Evolutionary conservation across 768 basidiomycete genomes (phyloP), one percentile per base, ranked within the genome.

Genomic region (Macrolepiota dolichaula): DNA sequence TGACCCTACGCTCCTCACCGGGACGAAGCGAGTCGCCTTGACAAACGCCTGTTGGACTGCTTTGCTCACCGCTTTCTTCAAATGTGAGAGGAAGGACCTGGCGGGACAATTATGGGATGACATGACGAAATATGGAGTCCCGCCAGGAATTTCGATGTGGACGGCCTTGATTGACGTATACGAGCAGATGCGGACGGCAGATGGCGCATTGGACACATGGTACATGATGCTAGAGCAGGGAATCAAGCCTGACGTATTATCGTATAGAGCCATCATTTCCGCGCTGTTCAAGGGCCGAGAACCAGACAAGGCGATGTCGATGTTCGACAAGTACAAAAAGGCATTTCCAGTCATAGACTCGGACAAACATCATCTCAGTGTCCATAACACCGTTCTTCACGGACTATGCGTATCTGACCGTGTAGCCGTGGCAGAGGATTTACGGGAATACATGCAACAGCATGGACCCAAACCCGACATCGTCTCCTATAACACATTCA

Each of bases 401-500:
- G 87, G 87, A 22, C 74, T 94, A 13, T 79, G 96, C 24, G 73
- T 67, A 29, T 69, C 69, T n/a, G 70, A 71, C 36, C 77, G 72
- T 38, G 71, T 78, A 36, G 59, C 66, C 1, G 77, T 81, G 29
- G 82, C 79, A 5, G 69, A 72, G 37, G 68, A 70, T 7, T 59
- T 87, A 42, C 68, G 87, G 42, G 65, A 74, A 38, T 68, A 65
- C 53, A 80, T 88, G 79, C 73, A 76, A 49, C 57, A 63, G 1
- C 64, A 70, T 5, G 88, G 88, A 1, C 87, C 88, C 6, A 74
- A 77, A 27, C 88, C 89, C 11, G 89, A 94, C 67, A 74, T 91
- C 27, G 76, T 88, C 51, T 86, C 92, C 1, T 89, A 88, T 77
- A 98, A 97, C 75, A 91, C 85, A 1, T 78, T 97, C 66, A 75